Evolutionary conservation across 2,329 filamentous ascomycete species (phyloP).

Genomic region (Aspergillus sp.): DNA sequence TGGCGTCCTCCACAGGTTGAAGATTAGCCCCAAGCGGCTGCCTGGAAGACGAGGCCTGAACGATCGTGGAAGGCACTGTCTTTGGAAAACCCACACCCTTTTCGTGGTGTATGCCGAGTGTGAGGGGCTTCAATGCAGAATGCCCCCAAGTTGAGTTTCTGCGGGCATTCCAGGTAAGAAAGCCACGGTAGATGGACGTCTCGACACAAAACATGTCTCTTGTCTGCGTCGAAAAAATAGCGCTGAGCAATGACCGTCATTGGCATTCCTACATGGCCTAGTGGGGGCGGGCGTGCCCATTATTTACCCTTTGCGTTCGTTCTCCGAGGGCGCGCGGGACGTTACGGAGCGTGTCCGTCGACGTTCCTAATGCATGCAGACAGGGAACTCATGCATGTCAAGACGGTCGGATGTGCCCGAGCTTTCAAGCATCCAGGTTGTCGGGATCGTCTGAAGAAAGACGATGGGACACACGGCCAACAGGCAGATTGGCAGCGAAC

Average conservation of each 20-base stretch:
- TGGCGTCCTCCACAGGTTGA: conserved; percentile 6
- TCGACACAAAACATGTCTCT: too few relatives aligned
- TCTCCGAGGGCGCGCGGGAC: background rate
- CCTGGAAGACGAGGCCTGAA: conserved; percentile 7
- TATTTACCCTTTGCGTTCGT: background rate
- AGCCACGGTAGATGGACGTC: too few relatives aligned
- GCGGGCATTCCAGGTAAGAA: too few relatives aligned
- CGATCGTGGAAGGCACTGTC: conserved; percentile 10
- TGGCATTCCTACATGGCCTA: background rate
- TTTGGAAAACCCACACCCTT: background rate
- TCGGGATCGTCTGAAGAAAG: conserved; percentile 22
- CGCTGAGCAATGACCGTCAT: background rate
- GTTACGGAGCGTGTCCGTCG: background rate
- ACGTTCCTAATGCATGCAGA: conserved; percentile 11
- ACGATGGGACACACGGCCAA: conserved; percentile 6
- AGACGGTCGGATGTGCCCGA: conserved; percentile 9
- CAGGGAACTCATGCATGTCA: conserved; percentile 23
- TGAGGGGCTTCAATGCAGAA: too few relatives aligned
- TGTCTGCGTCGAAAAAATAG: too few relatives aligned
- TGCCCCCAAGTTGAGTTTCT: too few relatives aligned
- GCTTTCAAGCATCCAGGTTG: conserved; percentile 22
- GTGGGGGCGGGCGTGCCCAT: background rate
- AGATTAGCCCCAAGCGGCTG: background rate
- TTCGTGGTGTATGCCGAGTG: background rate
- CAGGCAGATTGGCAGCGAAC: conserved; percentile 22